A percentile compares a stretch with the other conserved stretches of the same genome.
These are phyloP conservation scores for Musa schizocarpa DNA, from an alignment of 176 grass and related monocot species.

Conservation along the genomic window DNA sequence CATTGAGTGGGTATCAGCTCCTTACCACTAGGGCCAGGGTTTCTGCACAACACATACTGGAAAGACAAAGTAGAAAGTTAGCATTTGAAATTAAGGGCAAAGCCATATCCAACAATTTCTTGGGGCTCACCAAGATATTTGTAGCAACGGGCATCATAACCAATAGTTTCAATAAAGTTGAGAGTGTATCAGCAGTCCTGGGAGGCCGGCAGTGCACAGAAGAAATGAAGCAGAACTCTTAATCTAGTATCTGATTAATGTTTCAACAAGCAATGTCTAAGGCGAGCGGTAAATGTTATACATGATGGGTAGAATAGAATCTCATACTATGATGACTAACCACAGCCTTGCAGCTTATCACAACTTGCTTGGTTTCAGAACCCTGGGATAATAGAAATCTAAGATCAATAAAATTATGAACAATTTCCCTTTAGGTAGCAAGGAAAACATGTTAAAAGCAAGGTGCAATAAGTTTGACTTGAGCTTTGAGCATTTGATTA, in stretches of 20 bases:
- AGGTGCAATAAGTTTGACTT: background rate
- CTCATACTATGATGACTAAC: background rate
- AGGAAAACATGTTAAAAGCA: background rate
- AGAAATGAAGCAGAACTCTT: background rate
- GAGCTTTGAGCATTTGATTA: too few species aligned
- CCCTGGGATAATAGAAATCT: background rate
- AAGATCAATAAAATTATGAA: background rate
- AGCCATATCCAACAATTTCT: background rate
- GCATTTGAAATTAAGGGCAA: background rate
- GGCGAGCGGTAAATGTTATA: background rate
- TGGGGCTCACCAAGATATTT: conserved; percentile 4
- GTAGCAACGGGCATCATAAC: conserved; percentile 1
- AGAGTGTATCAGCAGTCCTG: background rate
- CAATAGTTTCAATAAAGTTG: background rate
- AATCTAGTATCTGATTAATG: background rate
- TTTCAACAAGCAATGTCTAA: background rate
- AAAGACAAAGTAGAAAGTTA: conserved; percentile 6
- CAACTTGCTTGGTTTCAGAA: background rate
- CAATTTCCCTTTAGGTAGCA: background rate
- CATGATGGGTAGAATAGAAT: background rate
- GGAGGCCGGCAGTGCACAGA: background rate
- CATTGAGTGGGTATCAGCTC: background rate
- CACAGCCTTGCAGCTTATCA: background rate
- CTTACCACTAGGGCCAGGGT: background rate
- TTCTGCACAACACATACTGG: conserved; percentile 6